Conservation (phyloP, 2,329 filamentous ascomycete genomes). For the Colletotrichum lindemuthianum region DNA sequence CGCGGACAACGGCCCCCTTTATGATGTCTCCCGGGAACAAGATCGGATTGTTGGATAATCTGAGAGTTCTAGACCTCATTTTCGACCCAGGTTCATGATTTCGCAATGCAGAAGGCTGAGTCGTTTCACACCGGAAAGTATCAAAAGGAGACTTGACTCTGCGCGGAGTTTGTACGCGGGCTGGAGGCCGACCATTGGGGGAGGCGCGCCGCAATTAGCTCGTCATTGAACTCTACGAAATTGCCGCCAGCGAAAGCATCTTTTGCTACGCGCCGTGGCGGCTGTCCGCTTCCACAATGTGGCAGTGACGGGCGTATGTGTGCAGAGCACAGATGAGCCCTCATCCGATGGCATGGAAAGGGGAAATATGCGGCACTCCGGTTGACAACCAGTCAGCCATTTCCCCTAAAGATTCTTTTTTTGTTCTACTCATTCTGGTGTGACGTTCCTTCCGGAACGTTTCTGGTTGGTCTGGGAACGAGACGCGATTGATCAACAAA, state of each 20-base stretch:
- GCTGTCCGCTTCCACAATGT: background rate
- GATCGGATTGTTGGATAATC: background rate
- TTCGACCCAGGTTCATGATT: background rate
- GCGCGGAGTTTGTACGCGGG: too few species aligned
- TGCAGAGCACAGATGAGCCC: too few species aligned
- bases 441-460: too few species aligned
- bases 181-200: background rate
- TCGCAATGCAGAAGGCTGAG: too few species aligned
- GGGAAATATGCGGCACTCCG: too few species aligned
- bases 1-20: background rate
- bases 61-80: background rate
- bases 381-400: too few species aligned
- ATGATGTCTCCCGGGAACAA: background rate
- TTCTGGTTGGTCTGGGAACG: too few species aligned
- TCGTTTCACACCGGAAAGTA: background rate
- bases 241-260: constrained; percentile 7
- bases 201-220: background rate
- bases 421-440: too few species aligned
- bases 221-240: constrained; percentile 9
- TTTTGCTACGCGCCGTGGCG: background rate
- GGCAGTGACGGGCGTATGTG: too few species aligned
- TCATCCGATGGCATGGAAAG: too few species aligned
- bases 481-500: too few species aligned
- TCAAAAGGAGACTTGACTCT: background rate
- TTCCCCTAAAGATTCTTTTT: too few species aligned